Conservation (phyloP, 495 filamentous ascomycete species). For the Pyrenula aspistea region DNA sequence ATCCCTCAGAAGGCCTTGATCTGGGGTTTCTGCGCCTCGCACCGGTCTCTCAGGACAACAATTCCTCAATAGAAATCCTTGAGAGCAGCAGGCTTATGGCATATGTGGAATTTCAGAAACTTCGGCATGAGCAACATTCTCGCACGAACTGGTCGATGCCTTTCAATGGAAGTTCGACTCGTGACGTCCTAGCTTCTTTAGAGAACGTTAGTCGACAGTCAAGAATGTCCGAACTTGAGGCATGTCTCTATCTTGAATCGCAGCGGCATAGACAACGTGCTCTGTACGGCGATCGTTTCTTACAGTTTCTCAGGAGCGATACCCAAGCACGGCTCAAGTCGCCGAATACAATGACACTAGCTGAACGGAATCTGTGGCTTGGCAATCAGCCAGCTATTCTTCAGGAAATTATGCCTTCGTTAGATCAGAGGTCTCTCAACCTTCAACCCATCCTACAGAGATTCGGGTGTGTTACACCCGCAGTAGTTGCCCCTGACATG, state of each 20-base stretch:
- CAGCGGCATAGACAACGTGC: slow-evolving; percentile 71
- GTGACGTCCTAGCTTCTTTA: slow-evolving; percentile 58
- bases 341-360: slow-evolving; percentile 28
- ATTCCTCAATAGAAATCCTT: slow-evolving; percentile 48
- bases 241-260: slow-evolving; percentile 68
- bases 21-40: slow-evolving; percentile 73
- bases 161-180: slow-evolving; percentile 50
- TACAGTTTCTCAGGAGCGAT: slow-evolving; percentile 58
- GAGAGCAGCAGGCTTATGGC: slow-evolving; percentile 53
- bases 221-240: slow-evolving; percentile 67
- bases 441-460: slow-evolving; percentile 69
- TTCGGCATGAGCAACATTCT: slow-evolving; percentile 49
- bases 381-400: slow-evolving; percentile 57
- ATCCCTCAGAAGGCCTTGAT: slow-evolving; percentile 54
- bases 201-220: slow-evolving; percentile 60
- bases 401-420: slow-evolving; percentile 55
- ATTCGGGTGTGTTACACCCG: slow-evolving; percentile 84
- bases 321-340: slow-evolving; percentile 33
- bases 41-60: slow-evolving; percentile 56
- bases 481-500: slow-evolving; percentile 70
- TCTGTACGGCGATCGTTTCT: slow-evolving; percentile 63
- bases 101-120: slow-evolving; percentile 45
- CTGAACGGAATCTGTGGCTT: slow-evolving; percentile 48
- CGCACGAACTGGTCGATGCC: slow-evolving; percentile 47
- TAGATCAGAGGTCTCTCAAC: slow-evolving; percentile 56